A percentile compares a stretch with the other conserved stretches of the same genome.
Conservation (phyloP, 495 filamentous ascomycete species). For the Terfezia boudieri region DNA sequence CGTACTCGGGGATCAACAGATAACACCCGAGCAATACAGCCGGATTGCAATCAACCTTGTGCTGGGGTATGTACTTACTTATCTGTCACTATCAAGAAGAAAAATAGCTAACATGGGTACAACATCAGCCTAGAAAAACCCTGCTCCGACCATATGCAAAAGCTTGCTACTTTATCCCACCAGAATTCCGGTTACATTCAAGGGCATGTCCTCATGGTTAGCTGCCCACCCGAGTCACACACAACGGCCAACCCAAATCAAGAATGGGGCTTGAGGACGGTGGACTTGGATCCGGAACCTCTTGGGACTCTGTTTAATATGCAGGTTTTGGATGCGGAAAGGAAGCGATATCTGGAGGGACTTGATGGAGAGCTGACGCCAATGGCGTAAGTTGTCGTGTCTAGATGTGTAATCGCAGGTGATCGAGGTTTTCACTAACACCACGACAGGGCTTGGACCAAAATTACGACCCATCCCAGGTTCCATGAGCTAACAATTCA, state of each 20-base stretch:
- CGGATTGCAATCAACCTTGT: conserved; percentile 91
- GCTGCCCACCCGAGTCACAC: conserved; percentile 48
- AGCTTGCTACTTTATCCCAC: conserved; percentile 22
- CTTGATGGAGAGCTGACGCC: conserved; percentile 82
- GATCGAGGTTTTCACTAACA: no score
- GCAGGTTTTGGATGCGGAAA: neutral
- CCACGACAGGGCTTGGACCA: conserved; percentile 44
- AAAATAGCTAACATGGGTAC: conserved; percentile 8
- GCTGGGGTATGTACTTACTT: conserved; percentile 49
- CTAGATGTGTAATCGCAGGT: no score
- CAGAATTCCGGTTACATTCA: conserved; percentile 27
- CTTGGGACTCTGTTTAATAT: neutral
- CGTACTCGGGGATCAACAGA: conserved; percentile 21
- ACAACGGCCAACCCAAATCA: conserved; percentile 22
- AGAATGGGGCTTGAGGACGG: neutral
- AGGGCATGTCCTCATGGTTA: conserved; percentile 78
- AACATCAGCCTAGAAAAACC: conserved; percentile 62
- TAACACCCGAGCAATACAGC: conserved; percentile 41
- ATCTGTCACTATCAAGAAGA: neutral
- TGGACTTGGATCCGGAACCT: neutral
- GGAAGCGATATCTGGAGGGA: neutral
- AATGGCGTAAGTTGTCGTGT: conserved; percentile 30
- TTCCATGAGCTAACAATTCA: conserved; percentile 37
- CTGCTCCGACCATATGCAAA: conserved; percentile 86
- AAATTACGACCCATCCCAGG: conserved; percentile 47